Conservation (phyloP, 73 alveolate genomes). For the Blepharisma stoltei region DNA sequence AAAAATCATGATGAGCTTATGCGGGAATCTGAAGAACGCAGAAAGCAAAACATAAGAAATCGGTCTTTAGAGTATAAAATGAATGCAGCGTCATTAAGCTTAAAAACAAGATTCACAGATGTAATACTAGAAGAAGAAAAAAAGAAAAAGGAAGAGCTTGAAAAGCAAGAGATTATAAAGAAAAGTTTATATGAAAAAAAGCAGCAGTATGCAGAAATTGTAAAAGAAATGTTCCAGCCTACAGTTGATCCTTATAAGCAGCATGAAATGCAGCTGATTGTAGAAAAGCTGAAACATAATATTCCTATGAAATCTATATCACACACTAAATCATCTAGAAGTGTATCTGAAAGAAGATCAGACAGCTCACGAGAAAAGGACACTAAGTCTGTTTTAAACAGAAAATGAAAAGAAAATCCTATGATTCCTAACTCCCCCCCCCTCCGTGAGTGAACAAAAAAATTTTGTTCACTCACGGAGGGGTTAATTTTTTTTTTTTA, state of each 20-base stretch:
- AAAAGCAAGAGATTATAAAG: not conserved
- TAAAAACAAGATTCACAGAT: not conserved
- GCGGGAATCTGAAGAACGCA: not conserved
- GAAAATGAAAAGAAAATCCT: conserved; percentile 23
- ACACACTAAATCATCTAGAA: no score
- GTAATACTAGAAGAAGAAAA: not conserved
- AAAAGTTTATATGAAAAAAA: conserved; percentile 6
- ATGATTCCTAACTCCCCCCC: conserved; percentile 20
- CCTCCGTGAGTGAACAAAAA: no score
- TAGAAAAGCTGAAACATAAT: not conserved
- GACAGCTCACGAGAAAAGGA: not conserved
- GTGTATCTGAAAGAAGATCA: no score
- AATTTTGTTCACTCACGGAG: no score
- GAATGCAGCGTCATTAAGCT: not conserved
- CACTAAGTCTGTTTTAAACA: not conserved
- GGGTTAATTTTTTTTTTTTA: no score
- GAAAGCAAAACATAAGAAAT: not conserved
- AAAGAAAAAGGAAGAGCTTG: conserved; percentile 8
- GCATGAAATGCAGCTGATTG: not conserved
- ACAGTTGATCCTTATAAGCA: conserved; percentile 25
- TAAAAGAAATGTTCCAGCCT: conserved; percentile 14
- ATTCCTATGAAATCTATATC: no score
- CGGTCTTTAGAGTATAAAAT: not conserved
- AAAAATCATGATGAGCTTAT: not conserved
- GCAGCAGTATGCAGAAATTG: conserved; percentile 22